Base-by-base conservation (phyloP, 2,329 filamentous ascomycete species). In the Nothomitra cinnamomea region DNA sequence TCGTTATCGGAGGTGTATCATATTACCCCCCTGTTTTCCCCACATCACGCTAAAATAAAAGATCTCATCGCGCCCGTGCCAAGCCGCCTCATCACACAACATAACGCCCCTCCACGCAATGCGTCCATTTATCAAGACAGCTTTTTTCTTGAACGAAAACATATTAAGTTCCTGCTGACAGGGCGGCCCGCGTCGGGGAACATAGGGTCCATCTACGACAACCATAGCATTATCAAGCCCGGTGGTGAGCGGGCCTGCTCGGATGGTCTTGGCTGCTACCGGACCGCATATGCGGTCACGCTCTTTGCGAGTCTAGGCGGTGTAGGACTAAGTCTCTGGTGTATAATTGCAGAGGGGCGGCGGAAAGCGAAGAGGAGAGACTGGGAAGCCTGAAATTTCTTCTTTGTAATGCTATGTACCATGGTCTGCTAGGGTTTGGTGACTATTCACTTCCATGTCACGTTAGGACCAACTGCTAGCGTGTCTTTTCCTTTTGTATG, bases 251-350 rank as follows among this genome's bases (percentile, higher is more conserved):
- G 83, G 28, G 76, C 80, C 19, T 96, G 92, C 64, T 72, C 76
- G 19, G 79, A 90, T 24, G 92, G 92, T 0, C 67, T 90, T 10
- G 72, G 76, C 19, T 96, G 90, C 66, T 96, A 95, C 67, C 75
- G 77, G 28, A 72, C 78, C 2, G 89, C 90, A 1, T 96, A 95
- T 64, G 77, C 78, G 59, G 76, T 88, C 52, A 95, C 90, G 0
- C 73, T 94, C 13, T 72, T 73, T 19, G 81, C 85, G 0, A 89
- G 86, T 57, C 64, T 82, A 0, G 61, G 82, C 1, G 89, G 86
- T 0, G 71, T 92, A 1, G 65, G 70, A 0, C 76, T 89, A 38
- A 85, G 81, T 52, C 65, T 94, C 28, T 85, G 77, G 73, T 78
- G 81, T 25, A 87, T 90, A 54, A 71, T 73, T 49, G 45, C 45